Conservation (phyloP, 2,329 filamentous ascomycete genomes). For the Pseudocercospora pini-densiflorae region DNA sequence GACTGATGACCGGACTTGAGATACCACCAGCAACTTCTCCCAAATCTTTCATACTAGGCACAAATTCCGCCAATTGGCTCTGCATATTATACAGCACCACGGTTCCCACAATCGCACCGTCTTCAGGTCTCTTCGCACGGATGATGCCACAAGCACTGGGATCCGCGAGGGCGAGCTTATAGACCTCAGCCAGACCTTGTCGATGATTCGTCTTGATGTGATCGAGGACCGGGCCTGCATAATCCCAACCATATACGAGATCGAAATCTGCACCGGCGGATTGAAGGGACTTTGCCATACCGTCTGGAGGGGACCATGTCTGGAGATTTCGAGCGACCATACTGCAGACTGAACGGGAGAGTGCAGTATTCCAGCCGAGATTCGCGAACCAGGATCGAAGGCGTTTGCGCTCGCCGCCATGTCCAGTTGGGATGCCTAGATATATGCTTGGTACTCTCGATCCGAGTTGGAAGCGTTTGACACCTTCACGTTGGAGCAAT, state of each 20-base stretch:
- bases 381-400: constrained; percentile 84
- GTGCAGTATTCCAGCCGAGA: constrained; percentile 80
- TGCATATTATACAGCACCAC: constrained; percentile 77
- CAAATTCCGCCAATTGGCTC: constrained; percentile 69
- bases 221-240: constrained; percentile 72
- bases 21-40: constrained; percentile 72
- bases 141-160: constrained; percentile 78
- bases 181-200: constrained; percentile 80
- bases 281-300: constrained; percentile 73
- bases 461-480: constrained; percentile 82
- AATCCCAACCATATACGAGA: constrained; percentile 78
- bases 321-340: constrained; percentile 75
- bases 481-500: constrained; percentile 70
- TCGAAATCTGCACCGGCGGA: constrained; percentile 79
- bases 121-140: constrained; percentile 72
- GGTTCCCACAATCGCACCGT: constrained; percentile 73
- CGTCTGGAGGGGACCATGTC: constrained; percentile 76
- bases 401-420: constrained; percentile 63
- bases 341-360: constrained; percentile 68
- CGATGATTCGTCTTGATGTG: constrained; percentile 75
- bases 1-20: constrained; percentile 76
- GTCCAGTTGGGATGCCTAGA: constrained; percentile 76
- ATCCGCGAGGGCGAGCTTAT: constrained; percentile 74
- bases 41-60: constrained; percentile 68
- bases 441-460: constrained; percentile 83